These are phyloP conservation scores for Themeda triandra DNA, from an alignment of 176 grass and related monocot genomes.

Conservation along the genomic window DNA sequence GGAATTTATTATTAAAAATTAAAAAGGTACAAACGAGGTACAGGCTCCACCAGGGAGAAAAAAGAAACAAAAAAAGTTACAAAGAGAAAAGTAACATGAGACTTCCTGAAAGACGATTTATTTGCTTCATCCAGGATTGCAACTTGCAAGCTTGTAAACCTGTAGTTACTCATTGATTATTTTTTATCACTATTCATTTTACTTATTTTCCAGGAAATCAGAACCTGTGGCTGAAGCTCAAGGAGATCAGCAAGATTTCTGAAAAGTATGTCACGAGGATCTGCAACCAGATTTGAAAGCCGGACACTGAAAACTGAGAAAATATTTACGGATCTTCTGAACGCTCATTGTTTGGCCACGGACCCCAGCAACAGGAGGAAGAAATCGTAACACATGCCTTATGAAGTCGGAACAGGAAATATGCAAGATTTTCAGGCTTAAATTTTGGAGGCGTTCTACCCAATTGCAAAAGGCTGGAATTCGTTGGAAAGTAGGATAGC, in stretches of 20 bases:
- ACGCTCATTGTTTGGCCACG: slow-evolving; percentile 49
- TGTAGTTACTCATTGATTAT: too few species aligned
- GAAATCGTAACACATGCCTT: background rate
- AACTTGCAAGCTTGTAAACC: too few species aligned
- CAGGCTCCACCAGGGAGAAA: too few species aligned
- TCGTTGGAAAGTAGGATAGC: background rate
- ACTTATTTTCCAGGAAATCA: too few species aligned
- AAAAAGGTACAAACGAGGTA: too few species aligned
- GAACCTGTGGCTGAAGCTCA: too few species aligned
- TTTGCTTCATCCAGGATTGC: too few species aligned
- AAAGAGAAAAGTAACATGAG: background rate
- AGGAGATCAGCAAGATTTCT: too few species aligned
- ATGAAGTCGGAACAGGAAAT: background rate
- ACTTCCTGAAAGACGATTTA: background rate
- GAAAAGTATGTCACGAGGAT: slow-evolving; percentile 55
- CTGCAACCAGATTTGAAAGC: slow-evolving; percentile 49
- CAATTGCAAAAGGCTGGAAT: background rate
- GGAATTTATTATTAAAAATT: too few species aligned
- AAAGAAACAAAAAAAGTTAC: background rate
- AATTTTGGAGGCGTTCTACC: too few species aligned
- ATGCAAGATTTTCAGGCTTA: background rate
- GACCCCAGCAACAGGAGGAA: background rate
- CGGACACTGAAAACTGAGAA: slow-evolving; percentile 55
- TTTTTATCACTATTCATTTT: too few species aligned
- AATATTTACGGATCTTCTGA: slow-evolving; percentile 57